Evolutionary conservation across 208 protist species (phyloP), one percentile per base, ranked within the genome.

Genomic region (Trypanosoma boissoni): DNA sequence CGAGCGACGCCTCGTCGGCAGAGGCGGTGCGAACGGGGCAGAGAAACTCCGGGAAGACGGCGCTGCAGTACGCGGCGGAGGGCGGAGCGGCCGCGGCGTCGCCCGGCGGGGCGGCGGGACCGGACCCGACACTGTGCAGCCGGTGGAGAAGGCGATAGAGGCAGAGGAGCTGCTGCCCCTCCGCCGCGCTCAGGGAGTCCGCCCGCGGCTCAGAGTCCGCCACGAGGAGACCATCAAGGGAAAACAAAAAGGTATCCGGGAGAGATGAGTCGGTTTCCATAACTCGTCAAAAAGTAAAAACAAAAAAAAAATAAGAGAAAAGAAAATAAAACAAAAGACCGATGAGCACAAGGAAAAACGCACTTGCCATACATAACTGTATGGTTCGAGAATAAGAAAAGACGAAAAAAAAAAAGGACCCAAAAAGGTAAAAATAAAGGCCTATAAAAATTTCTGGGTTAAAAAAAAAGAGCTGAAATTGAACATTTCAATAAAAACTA

Each of bases 121-220:
- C 2, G 32, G 58, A n/a, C 27, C 68, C 57, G 10, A 68, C 58
- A 60, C 71, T 52, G 49, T 87, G 85, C 9, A 92, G 64, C 4
- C 76, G 80, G 14, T 86, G 63, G 41, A 86, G 76, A 20, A 92
- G 76, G 9, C 79, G 78, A 57, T 81, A 88, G 31, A 92, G 64
- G 18, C 54, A 21, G 27, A 88, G 60, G 8, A 92, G 73, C 31
- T 85, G 72, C 39, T 71, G 68, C 3, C 80, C 84, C 5, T 82
- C 64, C 16, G 46, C 45, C 12, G 44, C 42, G 16, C 45, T 55
- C 20, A 76, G 61, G 2, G 9, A 12, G 10, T 44, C 31, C 3
- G 28, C n/a, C 5, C 12, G 3, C 3, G 8, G 44, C 1, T 49
- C 31, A 23, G 16, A 16, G 2, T 24, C 28, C 4, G 18, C 16